Conservation (phyloP, 495 filamentous ascomycete genomes). For the Aspergillus avenaceus region DNA sequence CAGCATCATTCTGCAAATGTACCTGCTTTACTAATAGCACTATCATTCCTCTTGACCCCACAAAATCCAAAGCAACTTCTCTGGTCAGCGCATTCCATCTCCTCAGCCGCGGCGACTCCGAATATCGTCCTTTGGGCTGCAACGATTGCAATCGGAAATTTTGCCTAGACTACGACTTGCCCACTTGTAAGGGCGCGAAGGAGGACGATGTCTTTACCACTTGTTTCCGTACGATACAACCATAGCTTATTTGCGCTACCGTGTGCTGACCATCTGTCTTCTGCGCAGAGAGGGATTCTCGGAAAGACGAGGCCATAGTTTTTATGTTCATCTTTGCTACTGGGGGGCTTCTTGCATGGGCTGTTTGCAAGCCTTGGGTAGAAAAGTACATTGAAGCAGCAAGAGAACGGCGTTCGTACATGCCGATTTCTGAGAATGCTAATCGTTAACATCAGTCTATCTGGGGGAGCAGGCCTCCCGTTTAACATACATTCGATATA, state of each 20-base stretch:
- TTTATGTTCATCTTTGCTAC: slow-evolving; percentile 89
- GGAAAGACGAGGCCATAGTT: slow-evolving; percentile 86
- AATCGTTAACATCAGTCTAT: slow-evolving; percentile 4
- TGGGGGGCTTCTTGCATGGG: slow-evolving; percentile 76
- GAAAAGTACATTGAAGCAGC: slow-evolving; percentile 52
- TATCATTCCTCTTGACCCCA: slow-evolving; percentile 59
- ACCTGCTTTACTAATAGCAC: slow-evolving; percentile 89
- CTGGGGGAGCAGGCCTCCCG: background rate
- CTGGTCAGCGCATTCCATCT: slow-evolving; percentile 22
- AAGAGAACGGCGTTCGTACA: slow-evolving; percentile 41
- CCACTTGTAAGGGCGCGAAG: slow-evolving; percentile 80
- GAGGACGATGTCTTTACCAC: slow-evolving; percentile 84
- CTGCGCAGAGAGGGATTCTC: slow-evolving; percentile 71
- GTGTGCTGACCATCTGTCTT: background rate
- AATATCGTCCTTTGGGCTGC: slow-evolving; percentile 54
- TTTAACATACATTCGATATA: background rate
- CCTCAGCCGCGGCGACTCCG: slow-evolving; percentile 16
- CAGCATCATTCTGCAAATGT: slow-evolving; percentile 96
- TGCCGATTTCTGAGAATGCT: slow-evolving; percentile 33
- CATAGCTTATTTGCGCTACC: background rate
- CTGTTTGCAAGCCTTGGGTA: slow-evolving; percentile 64
- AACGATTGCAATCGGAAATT: slow-evolving; percentile 88
- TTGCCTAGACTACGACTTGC: slow-evolving; percentile 78
- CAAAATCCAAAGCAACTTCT: slow-evolving; percentile 22
- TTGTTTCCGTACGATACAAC: slow-evolving; percentile 68